Evolutionary conservation across 1,284 basidiomycete genomes (phyloP).

Genomic region (Moesziomyces parantarcticus): DNA sequence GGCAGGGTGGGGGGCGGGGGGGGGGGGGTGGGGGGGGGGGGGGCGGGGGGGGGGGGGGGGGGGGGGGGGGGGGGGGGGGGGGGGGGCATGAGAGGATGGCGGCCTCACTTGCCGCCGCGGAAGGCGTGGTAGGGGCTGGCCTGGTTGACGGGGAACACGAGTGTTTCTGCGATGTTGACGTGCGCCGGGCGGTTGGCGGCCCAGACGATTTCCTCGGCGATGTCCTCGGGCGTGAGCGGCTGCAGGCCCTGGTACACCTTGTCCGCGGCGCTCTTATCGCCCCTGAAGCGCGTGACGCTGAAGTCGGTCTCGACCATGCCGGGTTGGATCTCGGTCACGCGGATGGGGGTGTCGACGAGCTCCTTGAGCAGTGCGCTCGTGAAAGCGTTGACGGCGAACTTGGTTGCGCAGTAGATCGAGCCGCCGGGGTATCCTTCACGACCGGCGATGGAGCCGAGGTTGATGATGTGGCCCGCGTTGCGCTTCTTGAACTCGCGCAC

Average conservation of each 20-base stretch:
- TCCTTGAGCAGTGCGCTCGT: conserved; percentile 84
- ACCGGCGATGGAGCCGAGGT: conserved; percentile 92
- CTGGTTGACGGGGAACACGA: conserved; percentile 63
- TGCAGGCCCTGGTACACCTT: conserved; percentile 65
- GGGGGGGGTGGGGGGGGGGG: too few relatives aligned
- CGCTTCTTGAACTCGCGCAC: conserved; percentile 83
- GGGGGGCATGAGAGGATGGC: too few relatives aligned
- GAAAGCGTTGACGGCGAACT: conserved; percentile 90
- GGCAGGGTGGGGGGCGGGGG: too few relatives aligned
- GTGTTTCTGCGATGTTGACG: conserved; percentile 63
- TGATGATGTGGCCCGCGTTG: conserved; percentile 90
- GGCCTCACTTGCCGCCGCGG: conserved; percentile 24
- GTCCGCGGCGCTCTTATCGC: conserved; percentile 51
- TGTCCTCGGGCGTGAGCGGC: conserved; percentile 62
- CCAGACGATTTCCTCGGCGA: conserved; percentile 97
- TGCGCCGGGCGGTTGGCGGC: conserved; percentile 76
- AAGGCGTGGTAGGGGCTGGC: conserved; percentile 59
- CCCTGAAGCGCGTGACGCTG: conserved; percentile 55
- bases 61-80: too few relatives aligned
- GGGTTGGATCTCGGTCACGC: conserved; percentile 68
- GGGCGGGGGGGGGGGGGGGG: too few relatives aligned
- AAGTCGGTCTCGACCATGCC: conserved; percentile 83
- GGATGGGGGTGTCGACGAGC: conserved; percentile 78
- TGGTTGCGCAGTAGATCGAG: conserved; percentile 72
- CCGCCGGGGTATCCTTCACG: conserved; percentile 81